phyloP scores from a whole-genome alignment of 1,284 basidiomycete genomes.

The Boletellus deceptivus region DNA sequence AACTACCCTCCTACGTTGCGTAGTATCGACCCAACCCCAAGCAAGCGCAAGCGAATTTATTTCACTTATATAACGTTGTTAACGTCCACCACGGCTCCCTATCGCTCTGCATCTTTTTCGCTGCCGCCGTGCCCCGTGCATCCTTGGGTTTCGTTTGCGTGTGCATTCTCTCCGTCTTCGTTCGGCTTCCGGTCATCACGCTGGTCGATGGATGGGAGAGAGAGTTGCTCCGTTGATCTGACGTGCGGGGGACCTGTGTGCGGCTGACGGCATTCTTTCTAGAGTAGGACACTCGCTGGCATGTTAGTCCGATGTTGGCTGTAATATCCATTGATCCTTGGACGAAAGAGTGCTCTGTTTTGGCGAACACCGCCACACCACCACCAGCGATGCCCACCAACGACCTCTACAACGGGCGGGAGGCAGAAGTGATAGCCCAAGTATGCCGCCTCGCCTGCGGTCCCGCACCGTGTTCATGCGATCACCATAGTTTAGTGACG shows the following conservation, averaged over 20 bases:
- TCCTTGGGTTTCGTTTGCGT: constrained; percentile 7
- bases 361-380: constrained; percentile 23
- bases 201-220: constrained; percentile 18
- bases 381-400: constrained; percentile 18
- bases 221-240: constrained; percentile 10
- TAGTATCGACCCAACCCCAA: constrained; percentile 24
- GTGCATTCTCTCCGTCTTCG: constrained; percentile 21
- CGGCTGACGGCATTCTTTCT: constrained; percentile 18
- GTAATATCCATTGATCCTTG: constrained; percentile 26
- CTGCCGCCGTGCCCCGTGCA: constrained; percentile 23
- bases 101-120: constrained; percentile 29
- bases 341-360: constrained; percentile 16
- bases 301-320: constrained; percentile 26
- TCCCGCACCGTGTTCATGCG: constrained; percentile 6
- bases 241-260: constrained; percentile 14
- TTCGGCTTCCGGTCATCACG: constrained; percentile 9
- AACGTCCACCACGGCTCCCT: constrained; percentile 27
- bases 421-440: constrained; percentile 32
- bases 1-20: constrained; percentile 21
- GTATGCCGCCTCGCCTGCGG: constrained; percentile 8
- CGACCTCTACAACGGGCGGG: constrained; percentile 29
- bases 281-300: constrained; percentile 30
- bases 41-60: constrained; percentile 36
- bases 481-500: constrained; percentile 43
- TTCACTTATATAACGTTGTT: constrained; percentile 37